Evolutionary conservation across 169 alveolate species (phyloP), one percentile per base, ranked within the genome.

Genomic region (Theileria parva): DNA sequence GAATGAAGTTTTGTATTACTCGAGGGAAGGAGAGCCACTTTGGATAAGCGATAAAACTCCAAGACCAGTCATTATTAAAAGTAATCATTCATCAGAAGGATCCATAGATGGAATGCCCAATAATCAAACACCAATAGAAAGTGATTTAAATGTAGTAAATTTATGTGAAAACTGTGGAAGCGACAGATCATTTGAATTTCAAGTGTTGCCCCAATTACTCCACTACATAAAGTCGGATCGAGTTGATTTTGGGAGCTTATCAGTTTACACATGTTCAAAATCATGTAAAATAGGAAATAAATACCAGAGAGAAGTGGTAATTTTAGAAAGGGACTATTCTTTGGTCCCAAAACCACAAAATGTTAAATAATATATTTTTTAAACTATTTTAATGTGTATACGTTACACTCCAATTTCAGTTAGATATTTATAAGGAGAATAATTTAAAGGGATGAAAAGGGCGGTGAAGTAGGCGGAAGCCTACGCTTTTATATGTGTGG

Each of bases 131-230:
- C 8, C 17, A 4, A 0, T 13, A 13, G 53, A 13, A 44, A 44
- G 8, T 44, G 53, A 44, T 44, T 44, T 44, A 44, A 44, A 44
- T 44, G 53, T 44, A 44, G 53, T 44, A 44, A 44, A 44, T 44
- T 19, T 28, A 7, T 85, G 91, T 65, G 84, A 73, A 21, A 25
- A 11, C 21, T 85, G 91, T 44, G 87, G 87, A 0, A 74, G 88
- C n/a, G 77, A 57, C 13, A 77, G 91, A 13, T 67, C 87, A 7
- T 85, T 85, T 48, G 91, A 85, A 39, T 85, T 85, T 53, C 91
- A 85, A 71, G 84, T 85, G 32, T 74, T 85, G 39, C 91, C 91
- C 21, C 91, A 85, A 63, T 39, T 85, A 63, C 69, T 78, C 70
- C 25, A 21, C 53, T 72, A 78, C 28, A 72, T 85, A 9, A 50